phyloP scores from a whole-genome alignment of 371 early-diverging fungal genomes.

The Mortierella sp. region DNA sequence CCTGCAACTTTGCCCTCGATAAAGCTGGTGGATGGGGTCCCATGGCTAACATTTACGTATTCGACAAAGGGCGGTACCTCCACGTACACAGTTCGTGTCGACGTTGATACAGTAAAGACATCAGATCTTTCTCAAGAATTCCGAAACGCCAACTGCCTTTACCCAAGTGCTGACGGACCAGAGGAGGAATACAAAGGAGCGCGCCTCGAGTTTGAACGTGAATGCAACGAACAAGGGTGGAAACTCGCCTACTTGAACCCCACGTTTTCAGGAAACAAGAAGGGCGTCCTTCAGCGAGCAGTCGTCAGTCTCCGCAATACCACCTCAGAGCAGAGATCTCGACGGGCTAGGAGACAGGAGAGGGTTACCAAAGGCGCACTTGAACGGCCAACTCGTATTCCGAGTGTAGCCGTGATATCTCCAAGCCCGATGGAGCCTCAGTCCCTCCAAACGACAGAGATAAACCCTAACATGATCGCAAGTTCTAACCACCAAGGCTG shows the following conservation, averaged over 20 bases:
- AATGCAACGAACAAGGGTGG: slow-evolving; percentile 50
- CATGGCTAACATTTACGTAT: slow-evolving; percentile 41
- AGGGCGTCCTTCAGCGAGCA: slow-evolving; percentile 33
- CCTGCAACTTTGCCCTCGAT: slow-evolving; percentile 7
- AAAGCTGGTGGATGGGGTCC: slow-evolving; percentile 6
- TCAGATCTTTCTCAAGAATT: slow-evolving; percentile 10
- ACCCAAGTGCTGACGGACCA: slow-evolving; percentile 39
- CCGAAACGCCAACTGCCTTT: slow-evolving; percentile 33
- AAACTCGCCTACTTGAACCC: slow-evolving; percentile 33
- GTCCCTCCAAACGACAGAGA: no score
- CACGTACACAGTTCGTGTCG: slow-evolving; percentile 11
- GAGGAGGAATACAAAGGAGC: slow-evolving; percentile 33
- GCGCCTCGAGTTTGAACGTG: slow-evolving; percentile 37
- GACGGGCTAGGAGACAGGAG: slow-evolving; percentile 33
- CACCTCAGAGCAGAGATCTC: slow-evolving; percentile 22
- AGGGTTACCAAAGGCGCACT: neutral
- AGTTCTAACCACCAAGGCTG: no score
- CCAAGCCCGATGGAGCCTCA: neutral
- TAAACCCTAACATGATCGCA: no score
- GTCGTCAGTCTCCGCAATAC: slow-evolving; percentile 39
- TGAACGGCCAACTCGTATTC: neutral
- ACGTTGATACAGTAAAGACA: slow-evolving; percentile 22
- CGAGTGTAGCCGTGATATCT: neutral
- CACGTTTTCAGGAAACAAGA: slow-evolving; percentile 14
- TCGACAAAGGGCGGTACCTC: slow-evolving; percentile 5